Evolutionary conservation across 116 monocot species (phyloP).

Genomic region (Papilionanthe hybrid): DNA sequence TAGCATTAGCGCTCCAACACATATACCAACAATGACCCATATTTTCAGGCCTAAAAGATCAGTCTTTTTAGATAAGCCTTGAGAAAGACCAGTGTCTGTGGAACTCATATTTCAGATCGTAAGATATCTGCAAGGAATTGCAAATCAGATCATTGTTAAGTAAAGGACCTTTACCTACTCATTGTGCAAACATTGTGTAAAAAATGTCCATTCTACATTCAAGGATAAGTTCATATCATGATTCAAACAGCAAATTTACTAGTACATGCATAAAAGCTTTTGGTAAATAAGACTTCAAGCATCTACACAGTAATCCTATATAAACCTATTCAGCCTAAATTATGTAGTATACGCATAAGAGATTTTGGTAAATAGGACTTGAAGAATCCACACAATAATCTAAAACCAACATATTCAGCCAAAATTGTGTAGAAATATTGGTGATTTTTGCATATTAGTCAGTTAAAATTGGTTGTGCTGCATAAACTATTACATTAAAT

Average conservation of each 20-base stretch:
- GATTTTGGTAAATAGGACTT: neutral
- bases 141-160: neutral
- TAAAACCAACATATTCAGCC: neutral
- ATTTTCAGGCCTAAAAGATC: conserved; percentile 26
- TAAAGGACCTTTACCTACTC: neutral
- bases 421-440: neutral
- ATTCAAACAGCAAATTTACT: neutral
- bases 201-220: neutral
- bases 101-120: conserved; percentile 17
- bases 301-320: neutral
- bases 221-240: neutral
- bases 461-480: neutral
- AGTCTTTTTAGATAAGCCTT: conserved; percentile 27
- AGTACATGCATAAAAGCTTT: neutral
- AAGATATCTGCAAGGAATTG: conserved; percentile 10
- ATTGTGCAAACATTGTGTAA: neutral
- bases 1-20: conserved; percentile 16
- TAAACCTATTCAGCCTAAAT: too few relatives aligned
- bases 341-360: neutral
- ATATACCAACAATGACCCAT: conserved; percentile 30
- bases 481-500: neutral
- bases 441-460: neutral
- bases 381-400: neutral
- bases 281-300: neutral
- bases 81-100: conserved; percentile 12